Base-by-base conservation (phyloP, 371 early-diverging fungal species). In the Mucor ambiguus region DNA sequence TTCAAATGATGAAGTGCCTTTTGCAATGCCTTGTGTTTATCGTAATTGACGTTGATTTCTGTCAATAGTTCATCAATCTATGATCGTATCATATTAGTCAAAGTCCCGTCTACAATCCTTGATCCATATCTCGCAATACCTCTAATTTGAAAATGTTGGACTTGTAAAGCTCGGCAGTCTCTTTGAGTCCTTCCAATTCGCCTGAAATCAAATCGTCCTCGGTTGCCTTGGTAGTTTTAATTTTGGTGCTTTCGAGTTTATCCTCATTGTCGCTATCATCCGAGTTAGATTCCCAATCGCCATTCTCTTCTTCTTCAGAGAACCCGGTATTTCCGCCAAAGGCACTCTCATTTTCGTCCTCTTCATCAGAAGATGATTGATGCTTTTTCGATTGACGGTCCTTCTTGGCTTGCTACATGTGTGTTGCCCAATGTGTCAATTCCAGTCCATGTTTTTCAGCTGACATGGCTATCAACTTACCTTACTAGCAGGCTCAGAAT, bases 91-190 rank as follows among this genome's bases (percentile, higher is more conserved):
- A 48, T 1, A 26, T 48, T 14, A 49, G 49, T 26, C 43, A 35
- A 12, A 43, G 9, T 35, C 3, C 46, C 24, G 10, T 24, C 22
- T 22, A 22, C 4, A 16, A 46, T 20, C 22, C 55, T 9, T 12
- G 18, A 30, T 55, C 28, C 10, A 30, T 68, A 37, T 37, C 1
- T 37, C 18, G 41, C 18, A 3, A 18, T 72, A 83, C 84, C 87
- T 96, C 94, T 55, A 96, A 78, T 74, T 92, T 93, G 82, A 96
- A 95, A 54, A 97, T 85, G 75, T 96, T 96, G 28, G 95, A 93
- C 64, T 94, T 94, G 82, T 89, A 95, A 52, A 95, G 78, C 59
- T 93, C 90, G 4, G 90, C 83, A 0, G 93, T 91, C 57, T 95
- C 92, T 73, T 89, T 91, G 58, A 96, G 75, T 41, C 87, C 89